Evolutionary conservation across 1,284 basidiomycete species (phyloP), one percentile per base, ranked within the genome.

Genomic region (Cystobasidiaceae sp.): DNA sequence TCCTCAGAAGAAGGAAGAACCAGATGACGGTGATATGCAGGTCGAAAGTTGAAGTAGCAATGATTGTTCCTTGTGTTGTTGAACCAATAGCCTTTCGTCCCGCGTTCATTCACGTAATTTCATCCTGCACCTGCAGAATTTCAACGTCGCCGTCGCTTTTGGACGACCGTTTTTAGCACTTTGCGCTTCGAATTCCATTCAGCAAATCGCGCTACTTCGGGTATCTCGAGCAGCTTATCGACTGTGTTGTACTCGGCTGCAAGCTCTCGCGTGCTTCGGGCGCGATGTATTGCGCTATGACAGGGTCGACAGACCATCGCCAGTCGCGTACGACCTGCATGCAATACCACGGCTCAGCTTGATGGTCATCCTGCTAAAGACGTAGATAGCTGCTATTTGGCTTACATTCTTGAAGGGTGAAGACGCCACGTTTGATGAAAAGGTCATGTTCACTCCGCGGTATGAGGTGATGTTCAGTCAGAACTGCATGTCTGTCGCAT

Each of bases 171-270:
- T 6, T 21, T 17, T 44, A 56, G 27, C 9, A 64, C 52, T 30
- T 64, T 64, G 13, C 61, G 50, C 43, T 56, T 64, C 17, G 61
- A 39, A 33, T 64, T 64, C 61, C 61, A 64, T 48, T 64, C 61
- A 25, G 52, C 61, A 23, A 64, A 64, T 8, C 51, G 51, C 13
- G 21, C 45, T n/a, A 64, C 37, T 25, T 56, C 61, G 8, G 61
- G 61, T 11, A 64, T 37, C 11, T 64, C 52, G 6, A 64, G 33
- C 2, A 64, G 45, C 34, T 56, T 64, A 11, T 64, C 61, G 4
- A 56, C 30, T 8, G 61, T 64, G 30, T 64, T 64, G 61, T 25
- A 64, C 2, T 64, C 52, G 34, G 33, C 33, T 17, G 61, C 61
- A 13, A 64, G 39, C 21, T 64, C 61, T 25, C 61, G 51, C 1